phyloP scores from a whole-genome alignment of 2,329 filamentous ascomycete genomes.

The Cercospora sp. region DNA sequence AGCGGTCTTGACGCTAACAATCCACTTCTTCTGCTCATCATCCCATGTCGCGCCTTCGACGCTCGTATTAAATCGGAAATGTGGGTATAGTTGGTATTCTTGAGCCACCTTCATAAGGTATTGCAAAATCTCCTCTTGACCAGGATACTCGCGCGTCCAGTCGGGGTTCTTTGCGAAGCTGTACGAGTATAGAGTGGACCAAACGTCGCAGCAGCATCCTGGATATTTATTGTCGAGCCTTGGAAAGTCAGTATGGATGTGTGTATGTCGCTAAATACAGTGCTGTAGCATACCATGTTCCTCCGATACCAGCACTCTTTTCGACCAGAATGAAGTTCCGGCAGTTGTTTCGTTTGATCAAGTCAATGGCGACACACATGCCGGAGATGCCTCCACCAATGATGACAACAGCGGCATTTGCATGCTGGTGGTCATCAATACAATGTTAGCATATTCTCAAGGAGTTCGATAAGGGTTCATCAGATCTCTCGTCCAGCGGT shows the following conservation, averaged over 20 bases:
- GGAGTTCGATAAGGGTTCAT: no score
- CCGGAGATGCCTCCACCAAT: conserved; percentile 53
- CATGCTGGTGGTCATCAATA: conserved; percentile 37
- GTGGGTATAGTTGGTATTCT: conserved; percentile 56
- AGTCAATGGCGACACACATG: conserved; percentile 59
- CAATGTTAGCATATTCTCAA: background rate
- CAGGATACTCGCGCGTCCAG: conserved; percentile 60
- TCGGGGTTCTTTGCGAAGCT: conserved; percentile 62
- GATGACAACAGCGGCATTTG: conserved; percentile 57
- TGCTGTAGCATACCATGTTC: conserved; percentile 48
- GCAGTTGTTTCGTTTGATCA: conserved; percentile 55
- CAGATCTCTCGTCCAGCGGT: background rate
- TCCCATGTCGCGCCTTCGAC: conserved; percentile 59
- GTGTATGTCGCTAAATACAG: background rate
- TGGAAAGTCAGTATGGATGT: background rate
- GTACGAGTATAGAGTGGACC: conserved; percentile 59
- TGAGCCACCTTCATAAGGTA: conserved; percentile 57
- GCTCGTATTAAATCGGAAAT: conserved; percentile 59
- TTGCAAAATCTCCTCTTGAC: conserved; percentile 61
- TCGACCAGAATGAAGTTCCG: conserved; percentile 60
- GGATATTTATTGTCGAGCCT: conserved; percentile 57
- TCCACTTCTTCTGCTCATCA: conserved; percentile 55
- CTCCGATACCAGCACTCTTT: conserved; percentile 56
- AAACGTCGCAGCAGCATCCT: conserved; percentile 48
- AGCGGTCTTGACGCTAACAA: conserved; percentile 50